Evolutionary conservation across 2,329 filamentous ascomycete genomes (phyloP), one percentile per base, ranked within the genome.

Genomic region (Alternaria gaisen): DNA sequence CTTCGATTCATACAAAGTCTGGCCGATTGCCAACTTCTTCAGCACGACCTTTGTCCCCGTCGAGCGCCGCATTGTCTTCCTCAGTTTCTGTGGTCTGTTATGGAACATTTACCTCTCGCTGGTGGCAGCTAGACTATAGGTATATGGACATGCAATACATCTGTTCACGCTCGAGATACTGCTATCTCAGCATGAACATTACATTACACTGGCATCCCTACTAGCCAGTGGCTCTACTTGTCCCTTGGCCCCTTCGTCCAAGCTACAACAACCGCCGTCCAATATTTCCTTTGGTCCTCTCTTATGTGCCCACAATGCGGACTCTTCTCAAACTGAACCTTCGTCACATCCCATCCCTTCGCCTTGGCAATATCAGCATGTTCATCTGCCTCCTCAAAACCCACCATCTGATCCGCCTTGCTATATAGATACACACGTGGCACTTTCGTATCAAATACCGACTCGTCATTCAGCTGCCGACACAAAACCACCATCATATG

Each of bases 101-200:
- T 94, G 91, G 91, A 90, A 90, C 1, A 83, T 93, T 38, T 93
- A 91, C 75, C 82, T 94, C 77, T 92, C 89, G 67, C 80, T 94
- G 65, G 80, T 89, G 58, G 84, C 77, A 14, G 68, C 71, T 20
- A 65, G 72, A n/a, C 55, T 77, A 34, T 78, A 72, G 43, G 60
- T 22, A 32, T 51, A 5, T 20, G 16, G 47, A 56, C 46, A 50
- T n/a, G 32, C 50, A 56, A 47, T 44, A 36, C 26, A 46, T 36
- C 48, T 50, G 26, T 32, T 51, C 14, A 18, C 46, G 30, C 46
- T 50, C 22, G 24, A 26, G n/a, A 41, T 52, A 52, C 18, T 40
- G 20, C 22, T 14, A 36, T 36, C 18, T 34, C 40, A 38, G 8
- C 30, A 36, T 38, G 46, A 38, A 36, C 30, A 14, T 22, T 38